A percentile compares a stretch with the other conserved stretches of the same genome.
Conservation (phyloP, 352 stramenopile genomes). For the Globisporangium splendens region DNA sequence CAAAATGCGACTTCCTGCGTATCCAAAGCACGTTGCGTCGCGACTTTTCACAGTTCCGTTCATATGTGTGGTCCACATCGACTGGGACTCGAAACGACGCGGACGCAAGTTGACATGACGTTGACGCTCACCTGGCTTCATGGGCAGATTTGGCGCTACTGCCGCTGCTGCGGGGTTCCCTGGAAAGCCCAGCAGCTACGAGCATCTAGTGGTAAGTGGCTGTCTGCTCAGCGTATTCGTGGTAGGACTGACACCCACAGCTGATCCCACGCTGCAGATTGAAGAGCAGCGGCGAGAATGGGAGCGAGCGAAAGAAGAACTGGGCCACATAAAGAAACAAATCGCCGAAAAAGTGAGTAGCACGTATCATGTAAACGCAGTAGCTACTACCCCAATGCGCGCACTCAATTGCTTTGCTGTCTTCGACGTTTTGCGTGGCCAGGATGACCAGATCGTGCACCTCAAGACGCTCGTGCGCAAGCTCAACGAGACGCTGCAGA, state of each 20-base stretch:
- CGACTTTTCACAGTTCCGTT: slow-evolving; percentile 11
- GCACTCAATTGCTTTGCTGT: neutral
- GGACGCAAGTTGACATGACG: neutral
- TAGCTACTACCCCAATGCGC: neutral
- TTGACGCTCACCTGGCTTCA: too few relatives aligned
- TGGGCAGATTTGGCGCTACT: neutral
- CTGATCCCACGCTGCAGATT: slow-evolving; percentile 16
- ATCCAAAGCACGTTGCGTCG: neutral
- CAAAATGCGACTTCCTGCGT: neutral
- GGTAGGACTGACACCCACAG: too few relatives aligned
- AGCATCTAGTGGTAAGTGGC: slow-evolving; percentile 10
- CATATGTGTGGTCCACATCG: slow-evolving; percentile 6
- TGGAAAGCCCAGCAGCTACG: neutral
- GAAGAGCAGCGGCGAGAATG: slow-evolving; percentile 52
- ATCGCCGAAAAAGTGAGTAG: slow-evolving; percentile 37
- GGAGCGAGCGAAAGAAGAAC: slow-evolving; percentile 54
- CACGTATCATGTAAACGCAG: too few relatives aligned
- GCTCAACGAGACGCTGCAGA: slow-evolving; percentile 51
- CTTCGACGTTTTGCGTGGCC: neutral
- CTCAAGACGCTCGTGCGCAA: slow-evolving; percentile 54
- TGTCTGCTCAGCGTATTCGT: neutral
- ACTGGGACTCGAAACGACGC: slow-evolving; percentile 6
- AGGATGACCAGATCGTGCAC: slow-evolving; percentile 58
- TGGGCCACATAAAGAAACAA: slow-evolving; percentile 36
- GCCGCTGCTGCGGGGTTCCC: neutral